These are phyloP conservation scores for Triadica sebifera DNA, from an alignment of 345 rosid genomes.

Conservation along the genomic window DNA sequence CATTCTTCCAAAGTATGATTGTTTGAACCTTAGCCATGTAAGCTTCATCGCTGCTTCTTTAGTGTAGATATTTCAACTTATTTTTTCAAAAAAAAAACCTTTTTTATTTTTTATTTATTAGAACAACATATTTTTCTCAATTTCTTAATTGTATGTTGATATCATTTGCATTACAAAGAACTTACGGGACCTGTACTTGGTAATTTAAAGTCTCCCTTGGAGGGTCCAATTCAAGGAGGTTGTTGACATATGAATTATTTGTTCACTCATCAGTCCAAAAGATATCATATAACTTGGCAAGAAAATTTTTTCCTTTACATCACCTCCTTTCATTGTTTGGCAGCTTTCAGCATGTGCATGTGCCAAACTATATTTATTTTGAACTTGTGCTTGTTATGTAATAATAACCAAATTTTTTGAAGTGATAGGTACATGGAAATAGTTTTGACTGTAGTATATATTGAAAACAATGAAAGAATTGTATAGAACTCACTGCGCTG, in stretches of 20 bases:
- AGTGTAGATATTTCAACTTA: conserved; percentile 2
- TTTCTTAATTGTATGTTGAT: neutral
- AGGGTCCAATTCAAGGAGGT: neutral
- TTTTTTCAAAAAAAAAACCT: neutral
- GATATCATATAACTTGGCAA: neutral
- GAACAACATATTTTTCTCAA: conserved; percentile 2
- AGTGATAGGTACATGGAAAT: neutral
- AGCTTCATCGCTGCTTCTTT: conserved; percentile 39
- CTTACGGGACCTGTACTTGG: neutral
- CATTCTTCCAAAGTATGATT: conserved; percentile 86
- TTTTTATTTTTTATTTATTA: neutral
- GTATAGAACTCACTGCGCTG: neutral
- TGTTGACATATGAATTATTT: neutral
- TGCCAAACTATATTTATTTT: neutral
- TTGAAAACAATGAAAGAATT: neutral
- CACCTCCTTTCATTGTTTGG: no score
- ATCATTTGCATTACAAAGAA: neutral
- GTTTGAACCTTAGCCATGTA: conserved; percentile 70
- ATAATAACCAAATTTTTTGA: neutral
- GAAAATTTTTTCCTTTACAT: no score
- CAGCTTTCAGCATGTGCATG: neutral
- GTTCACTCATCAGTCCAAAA: neutral
- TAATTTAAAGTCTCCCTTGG: neutral
- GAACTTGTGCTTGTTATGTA: neutral
- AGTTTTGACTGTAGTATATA: neutral